Percentiles rank a stretch among this genome's conserved stretches.
Conservation (phyloP, 192 early-diverging fungal genomes). For the Podila verticillata region DNA sequence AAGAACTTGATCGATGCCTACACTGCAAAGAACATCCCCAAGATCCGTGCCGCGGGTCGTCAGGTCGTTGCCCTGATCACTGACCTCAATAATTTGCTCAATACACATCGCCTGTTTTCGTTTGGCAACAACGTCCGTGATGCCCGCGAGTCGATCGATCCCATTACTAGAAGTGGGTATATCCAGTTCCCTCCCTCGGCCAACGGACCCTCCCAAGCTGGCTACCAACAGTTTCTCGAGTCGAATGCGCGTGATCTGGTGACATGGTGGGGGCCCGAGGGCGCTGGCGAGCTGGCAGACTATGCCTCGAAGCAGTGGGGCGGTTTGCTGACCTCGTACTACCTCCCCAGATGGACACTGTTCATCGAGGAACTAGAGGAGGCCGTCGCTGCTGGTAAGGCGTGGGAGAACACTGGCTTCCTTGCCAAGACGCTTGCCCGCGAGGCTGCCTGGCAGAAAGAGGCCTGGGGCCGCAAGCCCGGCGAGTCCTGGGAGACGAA, state of each 20-base stretch:
- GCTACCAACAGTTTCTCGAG: slow-evolving; percentile 41
- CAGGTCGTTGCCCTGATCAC: slow-evolving; percentile 15
- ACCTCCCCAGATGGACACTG: slow-evolving; percentile 34
- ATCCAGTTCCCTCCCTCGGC: not conserved
- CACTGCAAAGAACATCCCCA: slow-evolving; percentile 12
- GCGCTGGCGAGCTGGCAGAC: slow-evolving; percentile 8
- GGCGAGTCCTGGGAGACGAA: slow-evolving; percentile 22
- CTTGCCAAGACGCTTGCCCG: slow-evolving; percentile 1
- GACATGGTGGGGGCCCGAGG: slow-evolving; percentile 39
- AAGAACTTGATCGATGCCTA: slow-evolving; percentile 20
- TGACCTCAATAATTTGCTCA: slow-evolving; percentile 20
- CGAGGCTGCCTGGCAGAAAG: slow-evolving; percentile 25
- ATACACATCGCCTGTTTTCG: slow-evolving; percentile 19
- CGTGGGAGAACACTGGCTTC: not conserved
- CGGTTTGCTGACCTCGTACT: slow-evolving; percentile 28
- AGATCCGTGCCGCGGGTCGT: slow-evolving; percentile 18
- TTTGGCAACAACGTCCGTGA: slow-evolving; percentile 21
- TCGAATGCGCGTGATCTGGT: slow-evolving; percentile 41
- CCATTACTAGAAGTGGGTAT: not conserved
- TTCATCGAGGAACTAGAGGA: slow-evolving; percentile 30
- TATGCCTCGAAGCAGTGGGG: slow-evolving; percentile 47
- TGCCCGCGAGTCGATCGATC: slow-evolving; percentile 25
- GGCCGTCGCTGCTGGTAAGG: slow-evolving; percentile 1
- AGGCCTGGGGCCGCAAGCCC: slow-evolving; percentile 18
- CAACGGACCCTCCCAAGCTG: slow-evolving; percentile 10